Base-by-base conservation (phyloP, 2,329 filamentous ascomycete genomes). In the Cercospora zeae-maydis region DNA sequence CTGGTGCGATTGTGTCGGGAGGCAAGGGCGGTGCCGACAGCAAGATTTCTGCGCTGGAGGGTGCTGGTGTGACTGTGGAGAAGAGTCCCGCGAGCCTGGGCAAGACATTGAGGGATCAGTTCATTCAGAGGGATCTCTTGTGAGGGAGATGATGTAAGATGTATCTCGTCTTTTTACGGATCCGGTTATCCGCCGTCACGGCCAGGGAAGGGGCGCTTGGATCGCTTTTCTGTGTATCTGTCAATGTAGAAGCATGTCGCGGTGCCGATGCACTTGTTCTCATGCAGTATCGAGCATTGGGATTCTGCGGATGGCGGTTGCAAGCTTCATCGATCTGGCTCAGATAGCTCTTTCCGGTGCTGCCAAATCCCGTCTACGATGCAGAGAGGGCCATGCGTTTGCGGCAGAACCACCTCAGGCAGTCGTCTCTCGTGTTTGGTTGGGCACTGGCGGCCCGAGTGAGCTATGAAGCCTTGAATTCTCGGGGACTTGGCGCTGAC, bases 11-110 rank as follows among this genome's bases (percentile, higher is more conserved):
- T 77, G 93, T 99, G 70, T 92, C 91, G 71, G 95, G 95, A 74
- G 95, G 95, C 74, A 98, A 97, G 87, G 95, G 95, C 76, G 95
- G 92, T 77, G 95, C 95, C 69, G 92, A 98, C 82, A 96, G 92
- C 77, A 99, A 99, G 89, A 99, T 99, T 81, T 84, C 88, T 74
- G 95, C 95, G 66, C 88, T 99, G 65, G 90, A 98, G 84, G 85
- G 86, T 69, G 95, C 95, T 67, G 95, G 95, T 78, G 95, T 98
- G 74, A 86, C 97, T 74, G 95, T 99, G 70, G 93, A 98, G 88
- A 89, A 92, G 79, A 96, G 91, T 75, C 93, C 95, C 69, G 95
- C 95, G 70, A 81, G 87, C 72, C 86, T 99, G 73, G 95, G 95
- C 78, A 97, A 96, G 86, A 89, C 92, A 65, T 84, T 99, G 75